These are phyloP conservation scores for Fusarium goolgardi DNA, from an alignment of 2,329 filamentous ascomycete species.

Conservation along the genomic window DNA sequence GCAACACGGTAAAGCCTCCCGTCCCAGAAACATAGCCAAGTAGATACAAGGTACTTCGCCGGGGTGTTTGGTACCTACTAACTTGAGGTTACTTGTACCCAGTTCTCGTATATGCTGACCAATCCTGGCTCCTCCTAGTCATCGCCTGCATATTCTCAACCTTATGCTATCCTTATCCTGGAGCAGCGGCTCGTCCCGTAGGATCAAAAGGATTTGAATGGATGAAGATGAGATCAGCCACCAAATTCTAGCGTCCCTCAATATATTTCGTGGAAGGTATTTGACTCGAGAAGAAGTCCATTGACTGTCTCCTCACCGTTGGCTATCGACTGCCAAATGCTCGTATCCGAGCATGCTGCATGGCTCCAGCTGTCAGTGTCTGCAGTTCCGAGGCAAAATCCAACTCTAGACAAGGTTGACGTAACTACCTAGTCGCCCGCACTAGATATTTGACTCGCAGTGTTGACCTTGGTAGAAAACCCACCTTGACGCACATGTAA, in stretches of 20 bases:
- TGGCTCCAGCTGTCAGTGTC: neutral
- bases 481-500: neutral
- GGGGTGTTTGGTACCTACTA: neutral
- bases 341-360: neutral
- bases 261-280: neutral
- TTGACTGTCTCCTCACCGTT: neutral
- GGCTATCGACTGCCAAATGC: neutral
- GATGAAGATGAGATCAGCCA: neutral
- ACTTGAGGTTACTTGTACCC: neutral
- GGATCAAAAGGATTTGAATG: neutral
- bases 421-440: neutral
- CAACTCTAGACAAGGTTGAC: neutral
- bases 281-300: neutral
- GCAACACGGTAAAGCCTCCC: slow-evolving; percentile 16
- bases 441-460: neutral
- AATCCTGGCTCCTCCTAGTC: neutral
- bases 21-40: neutral
- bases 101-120: neutral
- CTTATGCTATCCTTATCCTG: neutral
- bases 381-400: neutral
- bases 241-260: neutral
- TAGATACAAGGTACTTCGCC: neutral
- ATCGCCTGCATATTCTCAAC: neutral
- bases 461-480: neutral
- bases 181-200: slow-evolving; percentile 22